These are phyloP conservation scores for Lecanosticta acicola DNA, from an alignment of 2,329 filamentous ascomycete species.

Conservation along the genomic window DNA sequence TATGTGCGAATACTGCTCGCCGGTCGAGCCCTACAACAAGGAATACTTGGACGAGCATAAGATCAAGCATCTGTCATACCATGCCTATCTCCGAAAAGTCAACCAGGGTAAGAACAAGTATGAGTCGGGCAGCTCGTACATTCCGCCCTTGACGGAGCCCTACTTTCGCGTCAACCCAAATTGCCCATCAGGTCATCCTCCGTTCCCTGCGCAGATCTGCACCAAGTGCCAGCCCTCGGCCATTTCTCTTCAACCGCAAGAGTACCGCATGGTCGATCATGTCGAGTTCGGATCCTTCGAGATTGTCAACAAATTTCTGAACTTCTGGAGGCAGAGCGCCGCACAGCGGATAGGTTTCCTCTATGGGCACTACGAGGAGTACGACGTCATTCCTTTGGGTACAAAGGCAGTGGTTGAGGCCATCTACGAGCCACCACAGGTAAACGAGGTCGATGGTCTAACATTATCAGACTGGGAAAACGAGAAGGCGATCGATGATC, in stretches of 20 bases:
- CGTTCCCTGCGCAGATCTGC: slow-evolving; percentile 94
- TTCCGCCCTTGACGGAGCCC: slow-evolving; percentile 88
- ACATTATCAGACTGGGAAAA: slow-evolving; percentile 80
- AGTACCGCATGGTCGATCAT: slow-evolving; percentile 95
- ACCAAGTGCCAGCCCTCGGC: slow-evolving; percentile 97
- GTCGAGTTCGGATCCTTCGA: slow-evolving; percentile 86
- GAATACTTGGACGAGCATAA: slow-evolving; percentile 89
- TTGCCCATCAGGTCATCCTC: slow-evolving; percentile 86
- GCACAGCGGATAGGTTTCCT: slow-evolving; percentile 81
- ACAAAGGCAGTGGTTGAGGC: slow-evolving; percentile 94
- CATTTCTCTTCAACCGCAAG: slow-evolving; percentile 88
- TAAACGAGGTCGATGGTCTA: slow-evolving; percentile 82
- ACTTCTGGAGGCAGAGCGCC: slow-evolving; percentile 85
- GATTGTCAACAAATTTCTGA: slow-evolving; percentile 82
- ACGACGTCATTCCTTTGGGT: slow-evolving; percentile 85
- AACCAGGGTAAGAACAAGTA: slow-evolving; percentile 96
- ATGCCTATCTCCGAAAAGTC: slow-evolving; percentile 88
- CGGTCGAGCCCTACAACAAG: slow-evolving; percentile 86
- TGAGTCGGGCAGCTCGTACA: slow-evolving; percentile 88
- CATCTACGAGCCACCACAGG: slow-evolving; percentile 91
- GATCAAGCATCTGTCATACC: slow-evolving; percentile 97
- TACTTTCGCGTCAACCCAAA: slow-evolving; percentile 84
- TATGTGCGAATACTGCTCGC: slow-evolving; percentile 99
- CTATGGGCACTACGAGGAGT: slow-evolving; percentile 86
- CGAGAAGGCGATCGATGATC: slow-evolving; percentile 71